Conservation (phyloP, 202 grass and related monocot species). For the Schoenoplectus tabernaemontani region DNA sequence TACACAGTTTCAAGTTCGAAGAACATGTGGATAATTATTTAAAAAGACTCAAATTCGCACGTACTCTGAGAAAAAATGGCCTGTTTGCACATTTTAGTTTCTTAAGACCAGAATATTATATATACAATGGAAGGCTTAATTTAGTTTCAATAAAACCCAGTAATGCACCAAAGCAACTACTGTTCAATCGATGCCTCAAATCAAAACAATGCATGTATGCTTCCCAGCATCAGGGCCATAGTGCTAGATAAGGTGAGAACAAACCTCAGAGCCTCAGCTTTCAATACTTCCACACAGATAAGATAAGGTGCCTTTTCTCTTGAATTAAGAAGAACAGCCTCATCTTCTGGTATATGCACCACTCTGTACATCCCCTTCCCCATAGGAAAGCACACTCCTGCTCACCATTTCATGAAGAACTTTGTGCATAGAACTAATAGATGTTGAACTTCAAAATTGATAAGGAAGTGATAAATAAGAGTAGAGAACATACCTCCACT, state of each 20-base stretch:
- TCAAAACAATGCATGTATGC: not conserved
- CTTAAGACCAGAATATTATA: not conserved
- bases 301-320: conserved; percentile 99
- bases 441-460: conserved; percentile 16
- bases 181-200: not conserved
- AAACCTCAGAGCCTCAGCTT: conserved; percentile 86
- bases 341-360: conserved; percentile 93
- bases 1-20: not conserved
- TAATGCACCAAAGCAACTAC: not conserved
- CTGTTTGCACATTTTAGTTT: not conserved
- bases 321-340: conserved; percentile 91
- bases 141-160: not conserved
- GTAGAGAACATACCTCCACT: conserved; percentile 75
- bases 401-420: conserved; percentile 23
- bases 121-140: not conserved
- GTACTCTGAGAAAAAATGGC: not conserved
- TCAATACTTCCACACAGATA: conserved; percentile 98
- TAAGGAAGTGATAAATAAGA: conserved; percentile 32
- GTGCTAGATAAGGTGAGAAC: not conserved
- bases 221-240: not conserved
- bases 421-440: conserved; percentile 18
- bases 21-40: not conserved
- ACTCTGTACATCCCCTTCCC: conserved; percentile 91
- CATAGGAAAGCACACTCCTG: conserved; percentile 98
- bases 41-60: not conserved